These are phyloP conservation scores for Sphagnum fallax DNA, from an alignment of 228 moss, liverwort and hornwort species.

Conservation along the genomic window DNA sequence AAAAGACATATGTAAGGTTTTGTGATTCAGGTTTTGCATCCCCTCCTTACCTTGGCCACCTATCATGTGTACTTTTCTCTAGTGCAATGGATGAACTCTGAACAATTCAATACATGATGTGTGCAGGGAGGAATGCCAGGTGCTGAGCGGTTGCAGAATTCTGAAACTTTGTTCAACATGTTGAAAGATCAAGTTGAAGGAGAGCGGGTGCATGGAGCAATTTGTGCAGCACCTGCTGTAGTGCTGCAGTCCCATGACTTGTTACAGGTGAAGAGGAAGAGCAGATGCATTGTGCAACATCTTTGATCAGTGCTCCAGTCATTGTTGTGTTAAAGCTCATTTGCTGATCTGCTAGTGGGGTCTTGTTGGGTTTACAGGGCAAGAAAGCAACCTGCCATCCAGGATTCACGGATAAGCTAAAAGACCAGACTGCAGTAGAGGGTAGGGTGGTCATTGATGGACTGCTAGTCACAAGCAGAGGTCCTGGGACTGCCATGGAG, in stretches of 20 bases:
- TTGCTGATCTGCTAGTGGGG: no score
- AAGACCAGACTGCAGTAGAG: slow-evolving; percentile 74
- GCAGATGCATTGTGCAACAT: no score
- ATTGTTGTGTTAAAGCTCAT: no score
- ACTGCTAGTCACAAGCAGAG: slow-evolving; percentile 69
- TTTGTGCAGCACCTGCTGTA: slow-evolving; percentile 96
- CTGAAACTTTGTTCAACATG: slow-evolving; percentile 38
- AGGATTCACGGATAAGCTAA: slow-evolving; percentile 43
- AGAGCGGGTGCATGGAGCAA: slow-evolving; percentile 60
- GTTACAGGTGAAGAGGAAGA: slow-evolving; percentile 28
- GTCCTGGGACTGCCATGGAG: slow-evolving; percentile 93
- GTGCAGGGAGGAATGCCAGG: slow-evolving; percentile 86
- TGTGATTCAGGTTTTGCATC: background rate
- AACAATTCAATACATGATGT: background rate
- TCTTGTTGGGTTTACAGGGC: slow-evolving; percentile 23
- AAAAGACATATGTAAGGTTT: background rate
- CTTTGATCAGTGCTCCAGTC: no score
- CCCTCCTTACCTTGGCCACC: background rate
- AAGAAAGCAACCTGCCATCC: slow-evolving; percentile 94
- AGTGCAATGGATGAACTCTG: background rate
- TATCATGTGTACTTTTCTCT: background rate
- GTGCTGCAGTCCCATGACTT: slow-evolving; percentile 64
- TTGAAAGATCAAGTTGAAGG: slow-evolving; percentile 51
- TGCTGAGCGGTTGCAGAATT: slow-evolving; percentile 57
- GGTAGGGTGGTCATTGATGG: slow-evolving; percentile 89